phyloP scores from a whole-genome alignment of 441 rosid genomes.

The Adansonia gregorii region DNA sequence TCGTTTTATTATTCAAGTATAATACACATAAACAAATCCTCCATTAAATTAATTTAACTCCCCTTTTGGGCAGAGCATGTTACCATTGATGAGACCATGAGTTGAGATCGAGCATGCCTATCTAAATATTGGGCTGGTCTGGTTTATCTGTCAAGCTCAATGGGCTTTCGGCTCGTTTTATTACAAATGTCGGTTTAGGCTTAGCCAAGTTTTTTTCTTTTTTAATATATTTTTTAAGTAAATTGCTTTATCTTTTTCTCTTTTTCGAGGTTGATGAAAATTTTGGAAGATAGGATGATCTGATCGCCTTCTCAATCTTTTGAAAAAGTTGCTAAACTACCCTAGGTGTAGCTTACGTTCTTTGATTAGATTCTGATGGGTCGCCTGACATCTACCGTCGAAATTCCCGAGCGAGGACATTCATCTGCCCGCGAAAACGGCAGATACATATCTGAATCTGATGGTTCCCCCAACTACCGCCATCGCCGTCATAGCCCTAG shows the following conservation, averaged over 20 bases:
- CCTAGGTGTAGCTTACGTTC: neutral
- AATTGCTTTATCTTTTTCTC: neutral
- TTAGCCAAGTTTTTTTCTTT: neutral
- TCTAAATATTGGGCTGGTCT: neutral
- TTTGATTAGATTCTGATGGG: slow-evolving; percentile 38
- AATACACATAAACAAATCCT: too few relatives aligned
- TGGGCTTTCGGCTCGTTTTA: neutral
- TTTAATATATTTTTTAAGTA: neutral
- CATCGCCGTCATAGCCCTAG: slow-evolving; percentile 48
- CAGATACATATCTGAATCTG: slow-evolving; percentile 38
- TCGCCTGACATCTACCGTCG: slow-evolving; percentile 44
- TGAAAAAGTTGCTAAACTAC: neutral
- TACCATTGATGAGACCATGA: neutral
- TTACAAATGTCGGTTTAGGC: neutral
- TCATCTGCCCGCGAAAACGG: slow-evolving; percentile 32
- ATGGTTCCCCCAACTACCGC: slow-evolving; percentile 33
- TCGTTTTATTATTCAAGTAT: too few relatives aligned
- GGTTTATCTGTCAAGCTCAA: neutral
- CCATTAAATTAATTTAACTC: too few relatives aligned
- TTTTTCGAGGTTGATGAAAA: neutral
- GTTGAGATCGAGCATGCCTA: neutral
- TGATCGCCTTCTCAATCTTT: neutral
- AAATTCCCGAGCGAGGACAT: slow-evolving; percentile 38
- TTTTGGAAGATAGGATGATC: neutral
- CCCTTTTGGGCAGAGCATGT: too few relatives aligned